Evolutionary conservation across 306 rosid species (phyloP), one percentile per base, ranked within the genome.

Genomic region (Leucaena leucocephala): DNA sequence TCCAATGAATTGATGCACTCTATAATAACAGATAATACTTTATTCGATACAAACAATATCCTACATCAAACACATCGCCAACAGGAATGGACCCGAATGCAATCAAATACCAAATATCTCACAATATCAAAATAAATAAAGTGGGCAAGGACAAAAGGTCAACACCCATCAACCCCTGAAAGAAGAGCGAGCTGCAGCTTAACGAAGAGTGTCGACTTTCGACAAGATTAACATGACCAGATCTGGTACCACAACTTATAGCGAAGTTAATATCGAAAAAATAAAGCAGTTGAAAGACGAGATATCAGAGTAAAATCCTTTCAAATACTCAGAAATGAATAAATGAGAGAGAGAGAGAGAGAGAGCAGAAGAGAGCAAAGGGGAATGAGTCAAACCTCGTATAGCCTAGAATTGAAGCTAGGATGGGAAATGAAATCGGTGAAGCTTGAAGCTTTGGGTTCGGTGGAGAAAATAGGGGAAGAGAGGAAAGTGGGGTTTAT

Each of bases 351-450:
- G 8, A 50, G 71, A 2, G 65, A 71, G 6, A 6, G 8, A 50
- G 42, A 54, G 9, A 19, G 57, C 13, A 16, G 14, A 33, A 7
- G 50, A 6, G 42, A n/a, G n/a, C 12, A 14, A 39, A 54, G 16
- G n/a, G 16, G 15, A 62, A 72, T 5, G 59, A 19, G 76, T 27
- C 61, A 68, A 69, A 69, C 74, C 57, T 69, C 6, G 38, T 8
- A 7, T 21, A 9, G 84, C 84, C 86, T 75, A 15, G 13, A 44
- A 85, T 33, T 14, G 0, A 45, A 67, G 72, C 50, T 8, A 17
- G 49, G 70, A 15, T 5, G 67, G 17, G 71, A 22, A 35, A 22
- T 74, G 64, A 52, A 76, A 76, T 9, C 2, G 43, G 54, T 22
- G 68, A 43, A 14, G 73, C 5, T 55, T 33, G 3, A 68, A 49